A percentile compares a stretch with the other conserved stretches of the same genome.
These are phyloP conservation scores for Mallotus nudiflorus DNA, from an alignment of 345 rosid genomes.

Conservation along the genomic window DNA sequence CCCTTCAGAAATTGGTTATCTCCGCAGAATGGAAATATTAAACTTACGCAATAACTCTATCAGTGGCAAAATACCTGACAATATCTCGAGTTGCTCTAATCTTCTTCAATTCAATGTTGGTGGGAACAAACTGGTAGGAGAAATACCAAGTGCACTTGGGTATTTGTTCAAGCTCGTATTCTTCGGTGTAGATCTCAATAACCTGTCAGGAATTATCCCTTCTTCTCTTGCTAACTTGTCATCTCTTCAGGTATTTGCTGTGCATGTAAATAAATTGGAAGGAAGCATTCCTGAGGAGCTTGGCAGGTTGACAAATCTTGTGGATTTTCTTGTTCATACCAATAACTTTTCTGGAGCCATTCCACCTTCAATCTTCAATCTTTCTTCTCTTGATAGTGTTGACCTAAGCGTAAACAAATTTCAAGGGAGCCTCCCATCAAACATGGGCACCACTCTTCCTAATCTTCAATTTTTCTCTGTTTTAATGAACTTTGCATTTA, in stretches of 20 bases:
- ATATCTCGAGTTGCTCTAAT: neutral
- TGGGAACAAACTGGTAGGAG: neutral
- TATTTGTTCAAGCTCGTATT: neutral
- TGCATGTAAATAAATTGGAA: neutral
- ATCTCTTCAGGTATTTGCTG: neutral
- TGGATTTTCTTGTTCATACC: neutral
- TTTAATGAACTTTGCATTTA: neutral
- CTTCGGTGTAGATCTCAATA: neutral
- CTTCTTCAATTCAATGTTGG: neutral
- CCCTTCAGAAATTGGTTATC: neutral
- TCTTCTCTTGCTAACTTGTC: constrained; percentile 3
- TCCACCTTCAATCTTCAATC: neutral
- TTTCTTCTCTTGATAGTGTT: neutral
- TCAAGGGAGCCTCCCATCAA: neutral
- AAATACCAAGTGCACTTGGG: neutral
- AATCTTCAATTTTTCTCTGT: neutral
- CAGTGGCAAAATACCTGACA: neutral
- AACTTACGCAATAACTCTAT: neutral
- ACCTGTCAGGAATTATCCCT: constrained; percentile 1
- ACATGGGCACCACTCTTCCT: neutral
- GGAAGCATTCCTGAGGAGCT: neutral
- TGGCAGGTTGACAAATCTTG: neutral
- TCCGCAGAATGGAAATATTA: neutral
- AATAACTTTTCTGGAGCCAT: neutral
- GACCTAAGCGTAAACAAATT: neutral